Evolutionary conservation across 2,329 filamentous ascomycete species (phyloP), one percentile per base, ranked within the genome.

Genomic region (Alternaria tenuissima): DNA sequence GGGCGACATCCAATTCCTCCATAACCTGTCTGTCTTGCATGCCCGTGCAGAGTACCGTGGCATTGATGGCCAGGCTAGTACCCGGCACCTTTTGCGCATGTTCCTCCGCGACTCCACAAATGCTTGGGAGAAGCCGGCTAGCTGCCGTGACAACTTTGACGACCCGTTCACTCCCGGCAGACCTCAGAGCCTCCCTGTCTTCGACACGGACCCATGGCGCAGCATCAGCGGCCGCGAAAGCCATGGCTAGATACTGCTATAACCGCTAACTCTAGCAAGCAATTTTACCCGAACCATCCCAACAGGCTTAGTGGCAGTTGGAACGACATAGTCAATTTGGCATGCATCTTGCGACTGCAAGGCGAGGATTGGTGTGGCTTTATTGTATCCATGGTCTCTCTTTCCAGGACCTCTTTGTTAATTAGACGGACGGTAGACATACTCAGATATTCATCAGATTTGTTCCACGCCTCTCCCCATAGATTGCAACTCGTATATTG

Each of bases 181-280:
- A 42, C 52, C 61, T 43, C 74, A 78, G 56, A 65, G 76, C n/a
- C 54, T 78, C 12, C 72, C 76, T 12, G 65, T 78, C 14, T 51
- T 73, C 4, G 76, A 78, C 55, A 68, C 58, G 26, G 75, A 78
- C 57, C 76, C 76, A 6, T 77, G 75, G 74, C 72, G 76, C 57
- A 69, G 71, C 57, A 78, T 78, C 59, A 78, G 74, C 54, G 76
- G 76, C n/a, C 72, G 73, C 28, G 75, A 78, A 61, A 76, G 74
- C 70, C 76, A 78, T 46, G 76, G 76, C 42, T 78, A 70, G 51
- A 43, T 43, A 36, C 24, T 43, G 32, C 32, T 22, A 20, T n/a
- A n/a, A 3, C 12, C 26, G 38, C 38, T 49, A 38, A 49, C 46
- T 26, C 24, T 6, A 49, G 30, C 30, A 30, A 26, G 30, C 16